Evolutionary conservation across 495 filamentous ascomycete species (phyloP), one percentile per base, ranked within the genome.

Genomic region (Cercophora samala): DNA sequence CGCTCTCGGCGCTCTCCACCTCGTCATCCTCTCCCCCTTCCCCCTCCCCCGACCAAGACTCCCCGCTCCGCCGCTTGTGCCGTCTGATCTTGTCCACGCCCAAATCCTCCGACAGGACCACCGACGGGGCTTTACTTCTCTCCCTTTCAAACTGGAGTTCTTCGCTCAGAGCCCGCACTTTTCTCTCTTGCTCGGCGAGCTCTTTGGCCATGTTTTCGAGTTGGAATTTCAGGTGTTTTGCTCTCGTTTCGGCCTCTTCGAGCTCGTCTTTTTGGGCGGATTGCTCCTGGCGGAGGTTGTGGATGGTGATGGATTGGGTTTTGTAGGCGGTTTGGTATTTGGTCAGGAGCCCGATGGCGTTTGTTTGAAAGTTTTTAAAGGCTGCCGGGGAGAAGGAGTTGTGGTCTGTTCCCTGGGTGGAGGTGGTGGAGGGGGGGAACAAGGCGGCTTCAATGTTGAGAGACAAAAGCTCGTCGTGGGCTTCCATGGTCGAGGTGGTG

Each of bases 191-290:
- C 70, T 89, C 85, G 0, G 79, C 75, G 0, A 88, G 87, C 69
- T 87, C 85, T n/a, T 79, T 82, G 1, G 91, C 87, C 87, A 94
- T 89, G 46, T 86, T 87, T 73, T 93, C 89, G 6, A 96, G 80
- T 76, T 96, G 92, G 62, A 82, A 80, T 76, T 89, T 91, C 24
- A 93, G 80, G 68, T 89, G 84, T 37, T 80, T 77, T 15, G 85
- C 82, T 0, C 90, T 81, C 11, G 89, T 89, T 58, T 89, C 83
- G n/a, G 89, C 85, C 72, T 92, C 91, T 63, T 91, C 90, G 3
- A 89, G 77, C 73, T 94, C 92, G 58, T 95, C 91, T 6, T 74
- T 73, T 72, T 87, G 85, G 13, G 88, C 88, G 25, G 83, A 84
- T 64, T 87, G 83, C 70, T 93, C 91, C 6, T 84, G 85, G 58